Percentiles rank a stretch among this genome's conserved stretches.
Conservation (phyloP, 208 protist genomes). For the Acanthamoeba pearcei region DNA sequence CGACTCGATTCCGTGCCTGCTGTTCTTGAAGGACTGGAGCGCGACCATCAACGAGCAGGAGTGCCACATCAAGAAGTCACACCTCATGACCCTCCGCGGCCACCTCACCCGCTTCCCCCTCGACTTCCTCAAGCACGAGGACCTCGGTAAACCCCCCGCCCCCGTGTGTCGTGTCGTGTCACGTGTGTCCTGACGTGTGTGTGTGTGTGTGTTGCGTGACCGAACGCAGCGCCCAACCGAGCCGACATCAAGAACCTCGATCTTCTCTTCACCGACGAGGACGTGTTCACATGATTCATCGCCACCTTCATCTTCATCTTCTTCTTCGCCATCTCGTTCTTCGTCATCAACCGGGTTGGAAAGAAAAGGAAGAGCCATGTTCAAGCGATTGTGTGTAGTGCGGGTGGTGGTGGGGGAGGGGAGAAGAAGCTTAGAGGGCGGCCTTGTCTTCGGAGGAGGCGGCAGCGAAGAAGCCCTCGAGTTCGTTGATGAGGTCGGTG, state of each 20-base stretch:
- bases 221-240: not conserved
- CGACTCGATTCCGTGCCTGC: conserved; percentile 58
- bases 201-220: not conserved
- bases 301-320: not conserved
- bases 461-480: conserved; percentile 80
- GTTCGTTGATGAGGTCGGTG: conserved; percentile 92
- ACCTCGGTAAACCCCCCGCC: not conserved
- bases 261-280: conserved; percentile 58
- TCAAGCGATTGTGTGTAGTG: no score
- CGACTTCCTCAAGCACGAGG: conserved; percentile 48
- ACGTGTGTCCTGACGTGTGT: not conserved
- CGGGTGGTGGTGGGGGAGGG: no score
- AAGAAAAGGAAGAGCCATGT: no score
- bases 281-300: conserved; percentile 24
- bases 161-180: not conserved
- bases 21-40: conserved; percentile 67
- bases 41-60: conserved; percentile 59
- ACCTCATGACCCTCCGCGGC: conserved; percentile 53
- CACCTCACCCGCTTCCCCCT: conserved; percentile 60
- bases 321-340: not conserved
- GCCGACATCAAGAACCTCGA: conserved; percentile 55
- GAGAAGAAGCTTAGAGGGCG: not conserved
- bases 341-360: no score
- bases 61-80: conserved; percentile 52
- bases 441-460: conserved; percentile 48